A percentile compares a stretch with the other conserved stretches of the same genome.
phyloP scores from a whole-genome alignment of 1,139 yeast genomes.

The Candida pseudoviswanathii region DNA sequence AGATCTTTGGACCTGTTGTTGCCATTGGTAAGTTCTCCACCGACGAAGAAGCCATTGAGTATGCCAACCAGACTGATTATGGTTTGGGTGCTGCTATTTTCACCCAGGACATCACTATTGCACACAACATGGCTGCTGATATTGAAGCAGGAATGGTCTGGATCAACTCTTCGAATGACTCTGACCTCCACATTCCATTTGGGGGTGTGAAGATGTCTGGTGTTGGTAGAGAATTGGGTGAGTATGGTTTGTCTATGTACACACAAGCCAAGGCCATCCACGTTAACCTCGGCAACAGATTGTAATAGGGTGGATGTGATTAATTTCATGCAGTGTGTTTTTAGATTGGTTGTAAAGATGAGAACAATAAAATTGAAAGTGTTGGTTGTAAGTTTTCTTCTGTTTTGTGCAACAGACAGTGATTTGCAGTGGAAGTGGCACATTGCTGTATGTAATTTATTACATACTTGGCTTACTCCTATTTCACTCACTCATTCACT shows the following conservation, averaged over 20 bases:
- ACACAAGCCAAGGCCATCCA: slow-evolving; percentile 82
- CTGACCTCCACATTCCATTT: slow-evolving; percentile 76
- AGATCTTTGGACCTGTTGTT: slow-evolving; percentile 64
- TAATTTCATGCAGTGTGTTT: background rate
- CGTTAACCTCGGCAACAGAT: slow-evolving; percentile 52
- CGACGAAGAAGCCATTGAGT: slow-evolving; percentile 54
- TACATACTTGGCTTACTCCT: background rate
- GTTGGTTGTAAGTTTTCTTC: no score
- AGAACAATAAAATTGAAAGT: no score
- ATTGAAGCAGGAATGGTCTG: slow-evolving; percentile 59
- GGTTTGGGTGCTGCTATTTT: slow-evolving; percentile 79
- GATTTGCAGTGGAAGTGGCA: no score
- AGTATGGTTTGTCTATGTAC: slow-evolving; percentile 74
- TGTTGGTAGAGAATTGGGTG: slow-evolving; percentile 86
- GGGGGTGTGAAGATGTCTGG: slow-evolving; percentile 83
- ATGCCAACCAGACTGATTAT: slow-evolving; percentile 54
- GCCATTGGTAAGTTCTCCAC: slow-evolving; percentile 51
- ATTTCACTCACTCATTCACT: background rate
- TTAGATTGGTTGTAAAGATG: no score
- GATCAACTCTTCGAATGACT: slow-evolving; percentile 73
- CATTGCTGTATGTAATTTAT: background rate
- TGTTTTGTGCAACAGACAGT: no score
- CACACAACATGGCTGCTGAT: slow-evolving; percentile 47
- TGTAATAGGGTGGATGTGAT: slow-evolving; percentile 15
- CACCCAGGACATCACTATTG: slow-evolving; percentile 54